A percentile compares a stretch with the other conserved stretches of the same genome.
phyloP scores from a whole-genome alignment of 2,329 filamentous ascomycete genomes.

The Xylariomycetidae sp. region DNA sequence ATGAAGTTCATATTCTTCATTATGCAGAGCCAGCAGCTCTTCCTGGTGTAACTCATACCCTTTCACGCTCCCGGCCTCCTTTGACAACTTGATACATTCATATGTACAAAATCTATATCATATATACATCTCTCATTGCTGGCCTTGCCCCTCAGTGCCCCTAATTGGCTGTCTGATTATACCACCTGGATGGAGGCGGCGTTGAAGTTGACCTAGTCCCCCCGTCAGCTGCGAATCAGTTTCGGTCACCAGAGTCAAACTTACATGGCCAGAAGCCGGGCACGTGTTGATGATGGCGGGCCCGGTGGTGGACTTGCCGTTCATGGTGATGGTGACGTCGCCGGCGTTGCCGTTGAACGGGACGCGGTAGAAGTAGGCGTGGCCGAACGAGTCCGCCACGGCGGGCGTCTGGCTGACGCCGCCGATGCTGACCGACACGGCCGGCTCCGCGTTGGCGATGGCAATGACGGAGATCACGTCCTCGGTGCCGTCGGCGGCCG shows the following conservation, averaged over 20 bases:
- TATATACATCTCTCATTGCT: no score
- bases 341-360: slow-evolving; percentile 33
- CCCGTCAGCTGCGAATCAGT: slow-evolving; percentile 3
- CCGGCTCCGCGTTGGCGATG: slow-evolving; percentile 25
- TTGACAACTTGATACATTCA: no score
- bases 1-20: no score
- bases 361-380: slow-evolving; percentile 31
- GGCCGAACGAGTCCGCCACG: slow-evolving; percentile 22
- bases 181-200: slow-evolving; percentile 28
- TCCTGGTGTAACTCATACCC: no score
- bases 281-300: slow-evolving; percentile 29
- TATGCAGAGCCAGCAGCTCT: no score
- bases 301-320: slow-evolving; percentile 31
- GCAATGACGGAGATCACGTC: slow-evolving; percentile 40
- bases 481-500: slow-evolving; percentile 30
- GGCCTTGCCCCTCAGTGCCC: no score
- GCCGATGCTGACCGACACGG: slow-evolving; percentile 33
- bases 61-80: no score
- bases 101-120: no score
- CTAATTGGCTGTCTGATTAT: no score
- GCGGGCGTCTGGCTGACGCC: slow-evolving; percentile 24
- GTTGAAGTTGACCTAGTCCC: slow-evolving; percentile 29
- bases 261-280: slow-evolving; percentile 23
- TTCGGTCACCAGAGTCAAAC: slow-evolving; percentile 5
- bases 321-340: slow-evolving; percentile 31